phyloP scores from a whole-genome alignment of 164 flowering plant genomes.

The Taxillus chinensis region DNA sequence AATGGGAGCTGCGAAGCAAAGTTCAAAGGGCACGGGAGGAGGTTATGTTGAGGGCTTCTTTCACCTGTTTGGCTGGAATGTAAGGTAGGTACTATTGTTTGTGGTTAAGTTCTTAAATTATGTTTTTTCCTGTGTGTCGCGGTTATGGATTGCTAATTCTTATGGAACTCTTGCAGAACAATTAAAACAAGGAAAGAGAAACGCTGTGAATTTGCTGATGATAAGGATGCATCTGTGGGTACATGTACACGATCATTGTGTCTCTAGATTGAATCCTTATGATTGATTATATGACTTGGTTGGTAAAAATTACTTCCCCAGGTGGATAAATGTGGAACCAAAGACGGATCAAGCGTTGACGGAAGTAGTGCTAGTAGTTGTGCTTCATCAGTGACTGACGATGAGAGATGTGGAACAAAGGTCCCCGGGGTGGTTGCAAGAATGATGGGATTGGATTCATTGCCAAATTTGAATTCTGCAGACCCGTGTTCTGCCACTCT shows the following conservation, averaged over 20 bases:
- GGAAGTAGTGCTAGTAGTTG: slow-evolving; percentile 71
- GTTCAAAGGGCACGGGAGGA: slow-evolving; percentile 40
- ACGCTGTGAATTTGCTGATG: slow-evolving; percentile 35
- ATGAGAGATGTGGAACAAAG: slow-evolving; percentile 49
- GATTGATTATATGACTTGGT: too few relatives aligned
- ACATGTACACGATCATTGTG: not conserved
- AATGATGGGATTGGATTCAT: slow-evolving; percentile 90
- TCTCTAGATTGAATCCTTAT: too few relatives aligned
- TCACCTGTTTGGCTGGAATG: slow-evolving; percentile 88
- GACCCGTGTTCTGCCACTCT: slow-evolving; percentile 56
- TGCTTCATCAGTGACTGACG: slow-evolving; percentile 84
- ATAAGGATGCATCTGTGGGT: slow-evolving; percentile 40
- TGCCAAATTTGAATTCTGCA: slow-evolving; percentile 44
- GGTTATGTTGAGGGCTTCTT: slow-evolving; percentile 35
- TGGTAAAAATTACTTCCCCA: slow-evolving; percentile 8
- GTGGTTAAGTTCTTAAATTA: not conserved
- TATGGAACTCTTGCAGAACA: slow-evolving; percentile 29
- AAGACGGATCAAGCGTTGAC: slow-evolving; percentile 33
- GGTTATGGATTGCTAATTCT: not conserved
- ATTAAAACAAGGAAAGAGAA: slow-evolving; percentile 60
- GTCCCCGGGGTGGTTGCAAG: slow-evolving; percentile 89
- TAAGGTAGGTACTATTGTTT: not conserved
- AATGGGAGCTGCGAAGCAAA: slow-evolving; percentile 59
- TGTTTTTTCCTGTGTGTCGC: not conserved
- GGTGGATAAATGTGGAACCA: slow-evolving; percentile 59